These are phyloP conservation scores for Diaporthe sp. DNA, from an alignment of 2,329 filamentous ascomycete genomes.

Conservation along the genomic window DNA sequence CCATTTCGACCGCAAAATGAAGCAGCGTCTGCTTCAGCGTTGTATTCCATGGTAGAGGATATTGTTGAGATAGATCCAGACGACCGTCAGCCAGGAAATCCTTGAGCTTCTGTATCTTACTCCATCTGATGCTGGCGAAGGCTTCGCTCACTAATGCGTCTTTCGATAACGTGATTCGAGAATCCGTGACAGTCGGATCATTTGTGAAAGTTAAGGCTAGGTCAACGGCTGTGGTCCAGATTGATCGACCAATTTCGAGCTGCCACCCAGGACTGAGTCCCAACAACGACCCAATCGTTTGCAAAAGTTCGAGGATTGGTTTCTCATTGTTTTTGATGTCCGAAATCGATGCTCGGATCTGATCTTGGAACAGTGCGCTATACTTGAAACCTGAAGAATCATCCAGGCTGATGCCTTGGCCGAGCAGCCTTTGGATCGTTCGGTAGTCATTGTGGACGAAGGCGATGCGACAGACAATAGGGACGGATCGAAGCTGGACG, in stretches of 20 bases:
- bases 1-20: neutral
- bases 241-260: neutral
- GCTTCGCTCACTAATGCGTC: neutral
- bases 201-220: neutral
- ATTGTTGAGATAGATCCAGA: neutral
- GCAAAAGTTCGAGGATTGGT: neutral
- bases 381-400: no score
- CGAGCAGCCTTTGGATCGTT: no score
- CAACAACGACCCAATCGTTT: neutral
- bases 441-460: no score
- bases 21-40: neutral
- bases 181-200: neutral
- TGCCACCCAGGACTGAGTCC: neutral
- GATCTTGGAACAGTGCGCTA: no score
- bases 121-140: neutral
- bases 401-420: no score
- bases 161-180: neutral
- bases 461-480: neutral
- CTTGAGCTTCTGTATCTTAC: neutral
- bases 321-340: neutral
- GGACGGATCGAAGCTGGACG: rapidly evolving
- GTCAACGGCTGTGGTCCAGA: neutral
- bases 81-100: neutral
- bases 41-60: neutral
- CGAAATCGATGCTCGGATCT: no score